phyloP scores from a whole-genome alignment of 2,329 filamentous ascomycete species.

The Monosporascus sp. region DNA sequence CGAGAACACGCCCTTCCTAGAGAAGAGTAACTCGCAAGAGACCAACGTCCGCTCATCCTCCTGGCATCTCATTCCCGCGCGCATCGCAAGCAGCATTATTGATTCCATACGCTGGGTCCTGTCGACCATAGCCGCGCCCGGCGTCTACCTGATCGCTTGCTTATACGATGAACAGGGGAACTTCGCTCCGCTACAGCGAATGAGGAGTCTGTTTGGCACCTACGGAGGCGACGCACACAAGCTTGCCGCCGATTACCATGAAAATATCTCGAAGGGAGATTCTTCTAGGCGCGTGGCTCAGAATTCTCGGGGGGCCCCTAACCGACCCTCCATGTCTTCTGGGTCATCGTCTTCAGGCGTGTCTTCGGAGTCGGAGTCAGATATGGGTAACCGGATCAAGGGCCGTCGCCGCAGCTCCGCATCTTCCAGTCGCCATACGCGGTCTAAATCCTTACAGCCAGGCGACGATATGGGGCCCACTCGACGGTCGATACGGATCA shows the following conservation, averaged over 20 bases:
- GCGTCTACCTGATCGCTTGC: conserved; percentile 74
- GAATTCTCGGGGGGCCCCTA: conserved; percentile 16
- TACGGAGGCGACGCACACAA: conserved; percentile 41
- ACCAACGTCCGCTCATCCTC: conserved; percentile 33
- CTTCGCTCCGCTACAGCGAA: conserved; percentile 72
- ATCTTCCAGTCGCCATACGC: conserved; percentile 44
- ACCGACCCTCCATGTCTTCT: conserved; percentile 32
- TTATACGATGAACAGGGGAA: conserved; percentile 76
- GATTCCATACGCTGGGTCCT: conserved; percentile 74
- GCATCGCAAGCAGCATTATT: conserved; percentile 66
- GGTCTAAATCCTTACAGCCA: conserved; percentile 56
- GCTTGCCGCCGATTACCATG: conserved; percentile 37
- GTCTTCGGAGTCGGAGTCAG: conserved; percentile 67
- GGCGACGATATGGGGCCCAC: conserved; percentile 62
- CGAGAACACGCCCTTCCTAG: conserved; percentile 68
- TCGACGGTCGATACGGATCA: conserved; percentile 83
- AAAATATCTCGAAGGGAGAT: conserved; percentile 28
- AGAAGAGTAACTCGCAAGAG: conserved; percentile 27
- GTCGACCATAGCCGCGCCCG: conserved; percentile 72
- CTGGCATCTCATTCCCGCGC: conserved; percentile 59
- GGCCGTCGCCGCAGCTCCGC: conserved; percentile 22
- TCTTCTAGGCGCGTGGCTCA: conserved; percentile 17
- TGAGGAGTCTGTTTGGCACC: conserved; percentile 58
- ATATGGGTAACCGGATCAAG: conserved; percentile 35
- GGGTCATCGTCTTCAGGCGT: conserved; percentile 58